Percentiles rank a stretch among this genome's conserved stretches.
Evolutionary conservation across 352 stramenopile genomes (phyloP).

Genomic region (Aphanomyces invadans): DNA sequence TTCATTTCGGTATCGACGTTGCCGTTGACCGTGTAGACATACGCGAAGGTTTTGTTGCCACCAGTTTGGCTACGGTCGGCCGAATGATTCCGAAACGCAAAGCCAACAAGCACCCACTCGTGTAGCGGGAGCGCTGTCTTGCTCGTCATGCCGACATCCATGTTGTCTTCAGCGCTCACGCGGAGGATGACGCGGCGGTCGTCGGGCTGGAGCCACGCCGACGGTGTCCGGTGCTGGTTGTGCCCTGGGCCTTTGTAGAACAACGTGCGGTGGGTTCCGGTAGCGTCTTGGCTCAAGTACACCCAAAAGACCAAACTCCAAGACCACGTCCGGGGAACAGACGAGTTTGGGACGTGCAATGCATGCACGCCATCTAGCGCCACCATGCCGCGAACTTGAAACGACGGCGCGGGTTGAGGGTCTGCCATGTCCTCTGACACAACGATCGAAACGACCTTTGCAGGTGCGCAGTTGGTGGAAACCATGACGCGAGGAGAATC

Average conservation of each 20-base stretch:
- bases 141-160: conserved; percentile 57
- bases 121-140: conserved; percentile 35
- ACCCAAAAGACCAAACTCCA: conserved; percentile 69
- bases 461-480: not conserved
- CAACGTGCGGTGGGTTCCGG: conserved; percentile 50
- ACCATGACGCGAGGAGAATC: not conserved
- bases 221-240: conserved; percentile 62
- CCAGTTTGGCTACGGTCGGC: not conserved
- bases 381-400: conserved; percentile 41
- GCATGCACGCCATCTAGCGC: conserved; percentile 41
- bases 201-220: conserved; percentile 69
- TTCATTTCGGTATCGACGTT: conserved; percentile 40
- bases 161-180: conserved; percentile 46
- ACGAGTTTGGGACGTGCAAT: conserved; percentile 37
- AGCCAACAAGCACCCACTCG: conserved; percentile 60
- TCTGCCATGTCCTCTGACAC: not conserved
- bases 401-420: conserved; percentile 29
- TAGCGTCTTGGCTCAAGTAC: conserved; percentile 47
- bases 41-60: conserved; percentile 18
- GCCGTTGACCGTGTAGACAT: conserved; percentile 57
- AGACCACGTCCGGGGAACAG: conserved; percentile 34
- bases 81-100: conserved; percentile 62
- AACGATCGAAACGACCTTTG: conserved; percentile 6
- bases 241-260: conserved; percentile 76
- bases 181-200: conserved; percentile 53